A percentile compares a stretch with the other conserved stretches of the same genome.
These are phyloP conservation scores for Yamadazyma triangularis DNA, from an alignment of 1,139 yeast genomes.

Conservation along the genomic window DNA sequence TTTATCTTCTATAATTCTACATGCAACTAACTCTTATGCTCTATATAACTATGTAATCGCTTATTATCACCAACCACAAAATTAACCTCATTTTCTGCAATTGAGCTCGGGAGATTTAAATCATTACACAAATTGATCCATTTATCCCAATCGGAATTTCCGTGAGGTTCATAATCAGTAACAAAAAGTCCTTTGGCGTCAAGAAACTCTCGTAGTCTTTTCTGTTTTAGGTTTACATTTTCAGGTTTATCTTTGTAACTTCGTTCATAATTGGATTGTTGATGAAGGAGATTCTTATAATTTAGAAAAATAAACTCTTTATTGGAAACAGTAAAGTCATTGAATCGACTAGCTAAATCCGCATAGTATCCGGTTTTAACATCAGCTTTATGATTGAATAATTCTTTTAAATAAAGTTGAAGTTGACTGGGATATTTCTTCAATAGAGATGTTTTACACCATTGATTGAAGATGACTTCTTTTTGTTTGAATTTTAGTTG, in stretches of 20 bases:
- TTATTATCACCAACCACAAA: constrained; percentile 43
- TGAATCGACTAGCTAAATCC: constrained; percentile 19
- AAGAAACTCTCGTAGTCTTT: constrained; percentile 20
- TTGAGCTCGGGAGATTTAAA: constrained; percentile 15
- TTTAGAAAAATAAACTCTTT: constrained; percentile 8
- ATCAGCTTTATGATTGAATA: constrained; percentile 29
- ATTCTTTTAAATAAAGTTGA: constrained; percentile 7
- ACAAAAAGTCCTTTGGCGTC: constrained; percentile 2
- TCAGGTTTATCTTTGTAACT: constrained; percentile 7
- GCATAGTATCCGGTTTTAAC: constrained; percentile 23
- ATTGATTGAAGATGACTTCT: constrained; percentile 25
- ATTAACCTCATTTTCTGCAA: constrained; percentile 29
- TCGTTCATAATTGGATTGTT: constrained; percentile 10
- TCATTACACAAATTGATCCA: constrained; percentile 28
- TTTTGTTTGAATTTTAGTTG: constrained; percentile 17
- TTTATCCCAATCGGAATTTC: constrained; percentile 17
- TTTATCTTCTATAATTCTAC: too few relatives aligned
- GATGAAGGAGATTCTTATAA: constrained; percentile 9
- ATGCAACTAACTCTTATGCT: constrained; percentile 1
- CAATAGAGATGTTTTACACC: constrained; percentile 17
- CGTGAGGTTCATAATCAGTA: constrained; percentile 3
- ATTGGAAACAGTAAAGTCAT: constrained; percentile 5
- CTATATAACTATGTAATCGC: constrained; percentile 26
- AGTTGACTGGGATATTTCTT: not conserved
- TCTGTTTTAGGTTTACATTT: constrained; percentile 25